Conservation (phyloP, 306 rosid species). For the Boehmeria nivea region DNA sequence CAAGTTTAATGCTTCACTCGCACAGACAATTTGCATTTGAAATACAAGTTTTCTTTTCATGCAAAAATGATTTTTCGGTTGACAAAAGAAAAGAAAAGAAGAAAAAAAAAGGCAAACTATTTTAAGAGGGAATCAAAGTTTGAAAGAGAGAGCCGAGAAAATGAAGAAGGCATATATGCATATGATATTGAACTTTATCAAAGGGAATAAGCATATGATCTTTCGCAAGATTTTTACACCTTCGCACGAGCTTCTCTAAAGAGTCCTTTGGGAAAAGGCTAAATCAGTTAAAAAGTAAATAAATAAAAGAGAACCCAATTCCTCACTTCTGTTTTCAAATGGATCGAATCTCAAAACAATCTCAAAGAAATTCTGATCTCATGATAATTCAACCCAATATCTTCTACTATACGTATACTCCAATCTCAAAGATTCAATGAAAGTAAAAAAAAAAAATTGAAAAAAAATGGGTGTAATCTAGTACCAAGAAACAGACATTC, state of each 20-base stretch:
- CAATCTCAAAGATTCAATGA: too few species aligned
- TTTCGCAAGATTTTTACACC: constrained; percentile 24
- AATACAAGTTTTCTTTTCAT: too few species aligned
- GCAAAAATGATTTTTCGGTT: too few species aligned
- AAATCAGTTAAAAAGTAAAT: constrained; percentile 3
- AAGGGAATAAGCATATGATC: constrained; percentile 43
- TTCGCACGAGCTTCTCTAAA: constrained; percentile 15
- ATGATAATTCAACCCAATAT: constrained; percentile 3
- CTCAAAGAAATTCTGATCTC: constrained; percentile 7
- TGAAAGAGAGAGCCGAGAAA: constrained; percentile 7
- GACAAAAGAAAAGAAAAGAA: not conserved
- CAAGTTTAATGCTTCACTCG: too few species aligned
- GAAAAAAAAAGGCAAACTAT: constrained; percentile 8
- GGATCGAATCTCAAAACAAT: constrained; percentile 21
- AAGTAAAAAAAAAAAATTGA: too few species aligned
- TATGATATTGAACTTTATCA: not conserved
- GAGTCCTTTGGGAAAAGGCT: constrained; percentile 19
- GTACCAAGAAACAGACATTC: constrained; percentile 33
- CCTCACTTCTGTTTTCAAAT: constrained; percentile 25
- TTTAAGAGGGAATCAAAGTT: constrained; percentile 11
- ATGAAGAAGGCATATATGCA: constrained; percentile 11
- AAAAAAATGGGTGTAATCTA: too few species aligned
- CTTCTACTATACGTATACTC: constrained; percentile 31
- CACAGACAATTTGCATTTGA: too few species aligned
- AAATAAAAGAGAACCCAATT: constrained; percentile 33